Conservation (phyloP, 1,139 yeast species). For the Candida sp. region DNA sequence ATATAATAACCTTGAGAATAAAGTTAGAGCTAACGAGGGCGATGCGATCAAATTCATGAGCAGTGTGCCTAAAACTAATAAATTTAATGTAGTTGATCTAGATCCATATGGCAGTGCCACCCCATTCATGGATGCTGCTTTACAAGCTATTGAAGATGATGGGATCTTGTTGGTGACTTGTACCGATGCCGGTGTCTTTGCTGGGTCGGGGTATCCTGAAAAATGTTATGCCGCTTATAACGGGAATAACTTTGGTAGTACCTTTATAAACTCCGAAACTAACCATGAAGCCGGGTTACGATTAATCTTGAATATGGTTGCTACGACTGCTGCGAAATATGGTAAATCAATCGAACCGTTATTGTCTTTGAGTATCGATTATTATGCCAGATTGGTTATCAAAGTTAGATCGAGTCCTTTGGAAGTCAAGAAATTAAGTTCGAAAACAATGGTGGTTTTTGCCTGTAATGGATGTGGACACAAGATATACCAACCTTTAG, state of each 20-base stretch:
- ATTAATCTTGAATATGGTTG: conserved; percentile 72
- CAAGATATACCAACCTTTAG: conserved; percentile 67
- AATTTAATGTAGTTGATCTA: conserved; percentile 82
- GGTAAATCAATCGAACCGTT: conserved; percentile 86
- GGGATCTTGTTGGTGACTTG: conserved; percentile 90
- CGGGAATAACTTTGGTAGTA: conserved; percentile 64
- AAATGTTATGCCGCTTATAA: conserved; percentile 95
- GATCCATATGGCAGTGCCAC: conserved; percentile 99
- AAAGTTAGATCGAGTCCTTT: conserved; percentile 75
- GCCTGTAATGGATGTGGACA: conserved; percentile 90
- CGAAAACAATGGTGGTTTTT: conserved; percentile 74
- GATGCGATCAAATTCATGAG: conserved; percentile 85
- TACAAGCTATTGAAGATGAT: conserved; percentile 75
- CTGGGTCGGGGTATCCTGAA: conserved; percentile 96
- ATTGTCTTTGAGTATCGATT: conserved; percentile 81
- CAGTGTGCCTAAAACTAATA: conserved; percentile 38
- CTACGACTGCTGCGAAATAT: conserved; percentile 84
- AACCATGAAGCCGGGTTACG: conserved; percentile 94
- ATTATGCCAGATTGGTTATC: conserved; percentile 83
- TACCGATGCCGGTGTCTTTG: conserved; percentile 93
- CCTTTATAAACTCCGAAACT: conserved; percentile 72
- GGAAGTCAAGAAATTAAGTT: conserved; percentile 70
- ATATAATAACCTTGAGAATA: conserved; percentile 53
- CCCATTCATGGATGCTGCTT: conserved; percentile 89
- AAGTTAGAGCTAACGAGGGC: conserved; percentile 67